These are phyloP conservation scores for Voacanga thouarsii DNA, from an alignment of 257 asterid genomes.

Conservation along the genomic window DNA sequence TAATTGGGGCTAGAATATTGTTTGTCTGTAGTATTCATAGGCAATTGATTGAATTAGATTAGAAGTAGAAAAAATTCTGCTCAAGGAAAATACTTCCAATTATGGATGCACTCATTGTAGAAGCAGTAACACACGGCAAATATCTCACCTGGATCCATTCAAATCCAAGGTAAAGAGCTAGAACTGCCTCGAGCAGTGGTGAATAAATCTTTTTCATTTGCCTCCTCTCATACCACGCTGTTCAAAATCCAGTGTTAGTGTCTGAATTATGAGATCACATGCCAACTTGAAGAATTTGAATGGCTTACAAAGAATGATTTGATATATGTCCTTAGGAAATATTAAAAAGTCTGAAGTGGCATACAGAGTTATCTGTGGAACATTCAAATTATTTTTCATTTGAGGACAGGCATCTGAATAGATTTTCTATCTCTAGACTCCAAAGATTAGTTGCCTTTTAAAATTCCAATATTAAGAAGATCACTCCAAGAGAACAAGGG, in stretches of 20 bases:
- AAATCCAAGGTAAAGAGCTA: constrained; percentile 91
- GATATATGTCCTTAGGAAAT: not conserved
- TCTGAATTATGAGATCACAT: not conserved
- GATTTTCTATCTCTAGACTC: not conserved
- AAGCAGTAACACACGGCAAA: not conserved
- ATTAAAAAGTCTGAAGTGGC: not conserved
- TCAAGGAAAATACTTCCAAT: not conserved
- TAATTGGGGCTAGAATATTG: constrained; percentile 82
- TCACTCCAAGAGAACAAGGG: constrained; percentile 1
- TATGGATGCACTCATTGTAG: not conserved
- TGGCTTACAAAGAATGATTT: not conserved
- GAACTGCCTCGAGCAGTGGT: constrained; percentile 70
- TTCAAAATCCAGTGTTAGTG: not conserved
- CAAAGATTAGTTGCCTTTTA: not conserved
- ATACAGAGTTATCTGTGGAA: not conserved
- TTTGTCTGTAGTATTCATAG: constrained; percentile 46
- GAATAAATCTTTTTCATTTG: constrained; percentile 96
- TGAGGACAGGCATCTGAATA: not conserved
- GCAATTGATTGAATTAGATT: no score
- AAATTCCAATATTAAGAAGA: not conserved
- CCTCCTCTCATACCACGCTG: constrained; percentile 95
- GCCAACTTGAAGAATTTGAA: not conserved
- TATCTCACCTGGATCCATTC: constrained; percentile 87
- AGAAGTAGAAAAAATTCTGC: not conserved
- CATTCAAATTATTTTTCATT: not conserved